These are phyloP conservation scores for Xylariales sp. DNA, from an alignment of 2,329 filamentous ascomycete genomes.

Conservation along the genomic window DNA sequence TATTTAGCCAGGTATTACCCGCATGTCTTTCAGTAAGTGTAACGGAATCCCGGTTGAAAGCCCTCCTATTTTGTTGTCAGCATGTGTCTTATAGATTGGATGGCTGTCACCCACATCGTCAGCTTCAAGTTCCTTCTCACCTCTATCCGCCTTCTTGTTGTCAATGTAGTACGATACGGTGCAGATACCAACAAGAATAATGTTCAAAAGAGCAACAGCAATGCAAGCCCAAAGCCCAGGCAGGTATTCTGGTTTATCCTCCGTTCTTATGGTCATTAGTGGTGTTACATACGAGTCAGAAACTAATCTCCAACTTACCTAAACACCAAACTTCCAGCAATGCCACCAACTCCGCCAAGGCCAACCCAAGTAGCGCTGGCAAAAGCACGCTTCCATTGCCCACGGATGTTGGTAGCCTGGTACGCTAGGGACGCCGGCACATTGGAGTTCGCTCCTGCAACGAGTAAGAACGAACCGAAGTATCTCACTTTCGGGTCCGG, in stretches of 20 bases:
- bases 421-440: conserved; percentile 80
- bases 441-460: conserved; percentile 81
- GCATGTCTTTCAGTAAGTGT: conserved; percentile 50
- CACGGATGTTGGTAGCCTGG: conserved; percentile 88
- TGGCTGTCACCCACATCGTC: conserved; percentile 57
- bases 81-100: neutral
- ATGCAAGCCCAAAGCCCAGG: conserved; percentile 68
- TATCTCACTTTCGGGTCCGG: conserved; percentile 69
- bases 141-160: conserved; percentile 64
- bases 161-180: conserved; percentile 56
- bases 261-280: conserved; percentile 41
- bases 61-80: conserved; percentile 49
- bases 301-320: conserved; percentile 49
- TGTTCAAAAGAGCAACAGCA: conserved; percentile 58
- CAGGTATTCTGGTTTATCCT: conserved; percentile 63
- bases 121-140: conserved; percentile 63
- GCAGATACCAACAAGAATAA: conserved; percentile 58
- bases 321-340: conserved; percentile 80
- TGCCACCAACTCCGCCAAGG: conserved; percentile 82
- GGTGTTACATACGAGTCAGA: neutral
- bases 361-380: conserved; percentile 80
- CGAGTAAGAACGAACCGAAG: conserved; percentile 80
- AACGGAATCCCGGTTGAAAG: conserved; percentile 56
- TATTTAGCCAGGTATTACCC: neutral
- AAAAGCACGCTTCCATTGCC: conserved; percentile 89